These are phyloP conservation scores for Citrus hindsii DNA, from an alignment of 345 rosid genomes.

Conservation along the genomic window DNA sequence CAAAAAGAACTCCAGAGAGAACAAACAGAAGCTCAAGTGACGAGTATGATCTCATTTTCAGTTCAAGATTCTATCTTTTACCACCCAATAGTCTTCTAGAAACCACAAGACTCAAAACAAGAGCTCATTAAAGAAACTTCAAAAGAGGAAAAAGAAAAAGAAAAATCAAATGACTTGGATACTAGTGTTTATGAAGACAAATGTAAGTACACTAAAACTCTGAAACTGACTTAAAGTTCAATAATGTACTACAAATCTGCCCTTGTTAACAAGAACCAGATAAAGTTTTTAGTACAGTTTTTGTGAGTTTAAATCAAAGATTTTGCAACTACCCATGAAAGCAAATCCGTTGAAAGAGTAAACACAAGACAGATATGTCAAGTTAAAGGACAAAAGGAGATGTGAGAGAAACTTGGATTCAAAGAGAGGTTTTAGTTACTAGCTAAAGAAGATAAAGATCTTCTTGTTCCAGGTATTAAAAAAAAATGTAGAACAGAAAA, in stretches of 20 bases:
- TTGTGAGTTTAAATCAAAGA: constrained; percentile 37
- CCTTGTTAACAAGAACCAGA: not conserved
- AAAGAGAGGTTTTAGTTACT: constrained; percentile 52
- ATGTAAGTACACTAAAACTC: constrained; percentile 2
- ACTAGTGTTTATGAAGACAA: constrained; percentile 11
- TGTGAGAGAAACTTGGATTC: constrained; percentile 60
- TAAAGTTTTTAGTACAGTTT: constrained; percentile 16
- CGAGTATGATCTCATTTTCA: constrained; percentile 39
- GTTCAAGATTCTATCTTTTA: constrained; percentile 20
- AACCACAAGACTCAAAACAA: constrained; percentile 15
- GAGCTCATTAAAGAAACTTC: constrained; percentile 30
- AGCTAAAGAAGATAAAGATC: constrained; percentile 1
- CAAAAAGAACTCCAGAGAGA: constrained; percentile 39
- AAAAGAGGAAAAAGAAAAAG: not conserved
- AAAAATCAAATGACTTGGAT: constrained; percentile 14
- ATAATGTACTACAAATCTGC: constrained; percentile 9
- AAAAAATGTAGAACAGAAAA: no score
- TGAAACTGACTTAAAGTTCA: constrained; percentile 16
- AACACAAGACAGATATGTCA: constrained; percentile 8
- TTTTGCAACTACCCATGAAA: constrained; percentile 51
- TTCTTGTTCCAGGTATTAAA: not conserved
- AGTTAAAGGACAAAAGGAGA: constrained; percentile 12
- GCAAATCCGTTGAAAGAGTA: constrained; percentile 33
- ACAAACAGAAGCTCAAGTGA: constrained; percentile 39
- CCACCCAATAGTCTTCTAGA: constrained; percentile 18